phyloP scores from a whole-genome alignment of 768 basidiomycete genomes.

The Leucocoprinus sp. region DNA sequence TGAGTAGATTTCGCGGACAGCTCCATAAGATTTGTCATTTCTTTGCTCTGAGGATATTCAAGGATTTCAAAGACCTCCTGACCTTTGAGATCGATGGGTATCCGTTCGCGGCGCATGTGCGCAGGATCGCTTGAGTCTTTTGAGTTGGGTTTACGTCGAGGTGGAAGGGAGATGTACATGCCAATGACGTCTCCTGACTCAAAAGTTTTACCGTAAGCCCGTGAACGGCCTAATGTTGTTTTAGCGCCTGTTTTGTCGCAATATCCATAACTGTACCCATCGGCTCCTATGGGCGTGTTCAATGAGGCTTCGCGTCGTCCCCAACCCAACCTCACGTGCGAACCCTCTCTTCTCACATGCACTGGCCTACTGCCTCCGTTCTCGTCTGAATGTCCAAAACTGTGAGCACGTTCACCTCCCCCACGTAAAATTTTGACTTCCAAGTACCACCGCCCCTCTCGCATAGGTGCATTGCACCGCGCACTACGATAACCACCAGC shows the following conservation, averaged over 20 bases:
- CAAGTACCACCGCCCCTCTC: slow-evolving; percentile 91
- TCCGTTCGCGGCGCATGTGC: slow-evolving; percentile 79
- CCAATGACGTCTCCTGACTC: slow-evolving; percentile 84
- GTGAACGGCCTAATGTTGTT: slow-evolving; percentile 74
- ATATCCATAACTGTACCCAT: slow-evolving; percentile 88
- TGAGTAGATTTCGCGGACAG: slow-evolving; percentile 52
- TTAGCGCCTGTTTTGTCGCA: slow-evolving; percentile 93
- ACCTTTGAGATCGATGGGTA: slow-evolving; percentile 93
- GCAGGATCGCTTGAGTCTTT: slow-evolving; percentile 75
- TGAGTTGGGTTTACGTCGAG: slow-evolving; percentile 44
- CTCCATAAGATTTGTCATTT: slow-evolving; percentile 88
- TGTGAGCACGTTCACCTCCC: slow-evolving; percentile 44
- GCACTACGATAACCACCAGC: slow-evolving; percentile 89
- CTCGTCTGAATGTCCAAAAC: background rate
- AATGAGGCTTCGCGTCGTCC: slow-evolving; percentile 88
- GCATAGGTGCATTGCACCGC: slow-evolving; percentile 80
- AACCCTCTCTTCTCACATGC: slow-evolving; percentile 47
- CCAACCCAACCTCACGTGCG: slow-evolving; percentile 85
- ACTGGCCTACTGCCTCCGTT: slow-evolving; percentile 27
- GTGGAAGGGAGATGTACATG: slow-evolving; percentile 86
- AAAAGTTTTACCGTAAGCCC: slow-evolving; percentile 68
- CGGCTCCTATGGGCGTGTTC: slow-evolving; percentile 87
- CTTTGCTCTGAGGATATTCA: slow-evolving; percentile 83
- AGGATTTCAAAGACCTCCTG: slow-evolving; percentile 93
- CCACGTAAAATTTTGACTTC: slow-evolving; percentile 78